Conservation (phyloP, 148 eudicot species). For the Rheum nobile region DNA sequence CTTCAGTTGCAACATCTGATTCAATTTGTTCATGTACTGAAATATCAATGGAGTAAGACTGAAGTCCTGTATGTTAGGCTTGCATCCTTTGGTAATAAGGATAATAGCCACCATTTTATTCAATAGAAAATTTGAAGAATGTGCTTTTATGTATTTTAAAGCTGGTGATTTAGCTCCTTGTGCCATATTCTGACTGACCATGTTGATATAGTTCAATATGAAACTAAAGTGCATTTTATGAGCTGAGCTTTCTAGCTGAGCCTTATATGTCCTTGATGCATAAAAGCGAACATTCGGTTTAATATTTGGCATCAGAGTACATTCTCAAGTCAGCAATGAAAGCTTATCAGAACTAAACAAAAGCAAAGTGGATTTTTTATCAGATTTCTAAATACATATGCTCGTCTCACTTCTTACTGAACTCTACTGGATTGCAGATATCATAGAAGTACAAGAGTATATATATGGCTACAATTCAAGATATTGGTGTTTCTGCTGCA, state of each 20-base stretch:
- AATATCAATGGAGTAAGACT: neutral
- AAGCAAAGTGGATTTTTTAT: neutral
- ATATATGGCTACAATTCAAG: conserved; percentile 64
- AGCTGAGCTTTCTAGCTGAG: neutral
- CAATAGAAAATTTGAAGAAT: neutral
- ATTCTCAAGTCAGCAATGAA: neutral
- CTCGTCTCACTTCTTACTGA: neutral
- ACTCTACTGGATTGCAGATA: neutral
- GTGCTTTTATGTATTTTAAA: neutral
- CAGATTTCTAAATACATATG: neutral
- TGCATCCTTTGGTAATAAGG: neutral
- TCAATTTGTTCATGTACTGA: neutral
- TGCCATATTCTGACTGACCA: neutral
- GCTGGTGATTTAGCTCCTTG: neutral
- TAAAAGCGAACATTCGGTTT: neutral
- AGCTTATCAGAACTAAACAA: neutral
- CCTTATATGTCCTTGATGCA: neutral
- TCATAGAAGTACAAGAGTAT: neutral
- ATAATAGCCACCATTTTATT: neutral
- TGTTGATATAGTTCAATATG: neutral
- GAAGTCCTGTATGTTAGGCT: neutral
- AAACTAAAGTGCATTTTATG: neutral
- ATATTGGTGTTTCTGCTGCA: conserved; percentile 54
- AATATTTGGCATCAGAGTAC: neutral
- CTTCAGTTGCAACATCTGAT: neutral